Conservation (phyloP, 805 yeast species). For the Metschnikowia hibisci region DNA sequence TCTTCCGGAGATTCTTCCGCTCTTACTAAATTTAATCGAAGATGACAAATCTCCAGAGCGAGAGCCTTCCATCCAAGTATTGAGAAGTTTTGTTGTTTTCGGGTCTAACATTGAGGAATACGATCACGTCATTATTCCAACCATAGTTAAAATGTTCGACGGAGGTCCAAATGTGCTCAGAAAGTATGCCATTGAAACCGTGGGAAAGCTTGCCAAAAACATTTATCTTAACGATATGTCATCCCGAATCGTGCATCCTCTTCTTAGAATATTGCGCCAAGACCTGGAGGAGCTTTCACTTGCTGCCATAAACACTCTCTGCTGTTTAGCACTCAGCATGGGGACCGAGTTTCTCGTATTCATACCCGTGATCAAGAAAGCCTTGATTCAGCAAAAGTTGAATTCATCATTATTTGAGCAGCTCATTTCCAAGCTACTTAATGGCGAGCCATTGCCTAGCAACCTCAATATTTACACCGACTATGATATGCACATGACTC, state of each 20-base stretch:
- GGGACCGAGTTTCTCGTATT: slow-evolving; percentile 82
- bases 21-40: slow-evolving; percentile 72
- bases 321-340: slow-evolving; percentile 73
- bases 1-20: slow-evolving; percentile 71
- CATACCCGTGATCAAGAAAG: slow-evolving; percentile 74
- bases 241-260: slow-evolving; percentile 83
- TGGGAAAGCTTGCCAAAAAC: slow-evolving; percentile 73
- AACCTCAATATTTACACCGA: slow-evolving; percentile 67
- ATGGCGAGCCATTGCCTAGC: slow-evolving; percentile 84
- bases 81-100: slow-evolving; percentile 79
- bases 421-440: slow-evolving; percentile 68
- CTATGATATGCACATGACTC: slow-evolving; percentile 35
- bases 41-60: slow-evolving; percentile 61
- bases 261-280: slow-evolving; percentile 60
- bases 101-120: slow-evolving; percentile 88
- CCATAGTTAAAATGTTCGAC: slow-evolving; percentile 77
- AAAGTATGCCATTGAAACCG: slow-evolving; percentile 71
- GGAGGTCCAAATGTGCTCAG: slow-evolving; percentile 58
- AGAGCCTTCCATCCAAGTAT: slow-evolving; percentile 64
- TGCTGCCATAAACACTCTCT: slow-evolving; percentile 73
- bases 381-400: slow-evolving; percentile 56
- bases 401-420: slow-evolving; percentile 77
- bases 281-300: slow-evolving; percentile 57
- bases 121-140: slow-evolving; percentile 82
- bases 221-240: slow-evolving; percentile 83